These are phyloP conservation scores for Rutidosis leptorrhynchoides DNA, from an alignment of 129 eudicot species.

Conservation along the genomic window DNA sequence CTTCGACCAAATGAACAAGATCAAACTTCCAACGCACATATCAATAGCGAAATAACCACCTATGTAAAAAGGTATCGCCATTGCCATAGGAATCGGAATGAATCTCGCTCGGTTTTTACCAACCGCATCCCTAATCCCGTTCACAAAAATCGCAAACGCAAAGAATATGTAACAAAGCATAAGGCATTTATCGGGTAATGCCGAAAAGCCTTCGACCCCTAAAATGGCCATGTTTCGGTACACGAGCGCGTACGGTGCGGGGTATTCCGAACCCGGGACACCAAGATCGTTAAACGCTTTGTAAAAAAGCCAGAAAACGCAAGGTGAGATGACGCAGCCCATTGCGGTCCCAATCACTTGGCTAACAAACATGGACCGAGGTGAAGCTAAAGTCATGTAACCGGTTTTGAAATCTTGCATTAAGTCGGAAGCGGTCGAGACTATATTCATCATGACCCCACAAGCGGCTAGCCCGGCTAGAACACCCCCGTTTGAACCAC, in stretches of 20 bases:
- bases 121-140: slow-evolving; percentile 54
- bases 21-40: slow-evolving; percentile 95
- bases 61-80: slow-evolving; percentile 91
- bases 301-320: slow-evolving; percentile 90
- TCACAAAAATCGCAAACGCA: slow-evolving; percentile 51
- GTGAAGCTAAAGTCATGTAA: slow-evolving; percentile 93
- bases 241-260: slow-evolving; percentile 71
- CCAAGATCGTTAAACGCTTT: slow-evolving; percentile 74
- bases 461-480: slow-evolving; percentile 91
- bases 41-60: slow-evolving; percentile 82
- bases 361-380: slow-evolving; percentile 92
- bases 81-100: slow-evolving; percentile 94
- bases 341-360: slow-evolving; percentile 89
- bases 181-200: slow-evolving; percentile 78
- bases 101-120: slow-evolving; percentile 49
- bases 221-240: slow-evolving; percentile 81
- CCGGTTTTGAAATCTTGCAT: slow-evolving; percentile 95
- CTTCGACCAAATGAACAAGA: slow-evolving; percentile 64
- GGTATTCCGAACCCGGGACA: slow-evolving; percentile 53
- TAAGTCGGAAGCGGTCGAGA: slow-evolving; percentile 84
- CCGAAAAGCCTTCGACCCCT: slow-evolving; percentile 82
- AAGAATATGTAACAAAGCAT: slow-evolving; percentile 66
- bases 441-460: slow-evolving; percentile 99
- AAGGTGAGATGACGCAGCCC: slow-evolving; percentile 86
- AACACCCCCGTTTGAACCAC: slow-evolving; percentile 70